Evolutionary conservation across 192 early-diverging fungal genomes (phyloP).

Genomic region (Podila epicladia): DNA sequence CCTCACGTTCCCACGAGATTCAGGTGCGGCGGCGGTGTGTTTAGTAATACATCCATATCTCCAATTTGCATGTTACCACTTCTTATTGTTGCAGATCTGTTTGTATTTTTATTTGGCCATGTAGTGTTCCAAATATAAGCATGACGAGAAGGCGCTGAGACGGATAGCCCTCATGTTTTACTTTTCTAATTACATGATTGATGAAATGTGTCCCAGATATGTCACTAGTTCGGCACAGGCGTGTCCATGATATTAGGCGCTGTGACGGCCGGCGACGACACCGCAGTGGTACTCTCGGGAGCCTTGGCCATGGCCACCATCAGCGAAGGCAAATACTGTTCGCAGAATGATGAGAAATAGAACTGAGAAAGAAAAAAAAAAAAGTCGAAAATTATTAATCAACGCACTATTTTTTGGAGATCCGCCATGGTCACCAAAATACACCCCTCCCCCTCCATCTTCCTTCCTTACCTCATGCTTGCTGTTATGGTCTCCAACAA

Average conservation of each 20-base stretch:
- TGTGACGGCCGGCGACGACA: not conserved
- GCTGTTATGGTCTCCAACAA: slow-evolving; percentile 71
- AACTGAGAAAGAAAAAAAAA: slow-evolving; percentile 47
- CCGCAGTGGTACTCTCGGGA: not conserved
- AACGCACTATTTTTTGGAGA: not conserved
- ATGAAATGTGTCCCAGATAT: not conserved
- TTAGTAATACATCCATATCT: too few species aligned
- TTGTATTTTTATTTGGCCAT: too few species aligned
- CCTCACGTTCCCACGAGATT: too few species aligned
- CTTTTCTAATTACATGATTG: too few species aligned
- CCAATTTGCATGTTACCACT: too few species aligned
- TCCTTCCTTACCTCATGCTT: slow-evolving; percentile 67
- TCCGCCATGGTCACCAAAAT: not conserved
- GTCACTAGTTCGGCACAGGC: slow-evolving; percentile 31
- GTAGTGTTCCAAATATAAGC: too few species aligned
- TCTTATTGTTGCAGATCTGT: too few species aligned
- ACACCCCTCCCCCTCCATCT: not conserved
- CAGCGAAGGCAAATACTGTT: slow-evolving; percentile 62
- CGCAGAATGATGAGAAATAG: slow-evolving; percentile 85
- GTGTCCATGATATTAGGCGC: slow-evolving; percentile 35
- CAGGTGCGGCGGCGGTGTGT: too few species aligned
- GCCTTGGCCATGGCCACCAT: slow-evolving; percentile 44
- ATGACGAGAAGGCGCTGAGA: too few species aligned
- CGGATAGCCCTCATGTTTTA: too few species aligned
- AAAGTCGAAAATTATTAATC: slow-evolving; percentile 1